Conservation (phyloP, 306 rosid genomes). For the Purshia tridentata region DNA sequence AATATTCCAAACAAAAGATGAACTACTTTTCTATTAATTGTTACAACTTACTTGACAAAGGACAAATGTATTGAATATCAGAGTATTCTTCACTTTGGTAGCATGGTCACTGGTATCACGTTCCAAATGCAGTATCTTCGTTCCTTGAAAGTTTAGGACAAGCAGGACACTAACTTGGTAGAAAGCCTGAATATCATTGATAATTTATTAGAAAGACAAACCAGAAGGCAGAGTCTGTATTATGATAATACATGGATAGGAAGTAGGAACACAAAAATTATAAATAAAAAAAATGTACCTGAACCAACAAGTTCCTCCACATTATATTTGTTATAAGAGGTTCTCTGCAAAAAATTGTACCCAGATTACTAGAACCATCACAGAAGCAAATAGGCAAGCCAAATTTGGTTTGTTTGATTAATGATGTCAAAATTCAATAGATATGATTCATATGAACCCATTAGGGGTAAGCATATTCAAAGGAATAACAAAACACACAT, state of each 20-base stretch:
- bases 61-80: constrained; percentile 93
- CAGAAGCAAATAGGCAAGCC: constrained; percentile 3
- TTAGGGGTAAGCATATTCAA: not conserved
- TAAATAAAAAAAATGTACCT: constrained; percentile 42
- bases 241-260: not conserved
- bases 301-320: constrained; percentile 93
- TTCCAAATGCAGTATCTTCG: constrained; percentile 45
- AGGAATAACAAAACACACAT: not conserved
- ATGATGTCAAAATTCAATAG: not conserved
- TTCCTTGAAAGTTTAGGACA: constrained; percentile 66
- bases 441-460: not conserved
- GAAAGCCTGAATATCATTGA: constrained; percentile 51
- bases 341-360: constrained; percentile 51
- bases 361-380: constrained; percentile 10
- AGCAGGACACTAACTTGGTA: constrained; percentile 84
- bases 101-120: constrained; percentile 29
- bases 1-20: not conserved
- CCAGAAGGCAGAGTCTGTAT: not conserved
- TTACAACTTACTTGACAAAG: constrained; percentile 74
- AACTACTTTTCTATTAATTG: not conserved
- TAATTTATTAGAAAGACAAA: not conserved
- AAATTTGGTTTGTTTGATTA: not conserved
- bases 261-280: too few species aligned
- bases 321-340: constrained; percentile 86
- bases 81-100: constrained; percentile 66